phyloP scores from a whole-genome alignment of 2,329 filamentous ascomycete genomes.

The Phoma sp. region DNA sequence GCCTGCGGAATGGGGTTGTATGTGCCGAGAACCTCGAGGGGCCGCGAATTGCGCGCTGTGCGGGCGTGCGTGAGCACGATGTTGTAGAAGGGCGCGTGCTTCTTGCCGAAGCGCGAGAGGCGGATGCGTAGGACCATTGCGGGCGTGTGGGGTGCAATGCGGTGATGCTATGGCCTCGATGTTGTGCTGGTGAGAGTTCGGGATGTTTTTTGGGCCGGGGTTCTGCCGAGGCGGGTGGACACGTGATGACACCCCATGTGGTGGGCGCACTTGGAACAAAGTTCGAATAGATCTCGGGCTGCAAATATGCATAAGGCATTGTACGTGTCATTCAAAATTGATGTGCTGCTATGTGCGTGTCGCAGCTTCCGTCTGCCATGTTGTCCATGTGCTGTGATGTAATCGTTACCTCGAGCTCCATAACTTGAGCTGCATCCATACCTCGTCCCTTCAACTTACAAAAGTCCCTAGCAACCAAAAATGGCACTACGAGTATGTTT shows the following conservation, averaged over 20 bases:
- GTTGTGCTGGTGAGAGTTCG: neutral
- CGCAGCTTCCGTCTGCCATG: too few species aligned
- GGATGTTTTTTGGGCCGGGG: conserved; percentile 26
- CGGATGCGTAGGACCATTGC: conserved; percentile 92
- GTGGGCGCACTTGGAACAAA: too few species aligned
- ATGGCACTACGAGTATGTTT: conserved; percentile 29
- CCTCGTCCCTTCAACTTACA: neutral
- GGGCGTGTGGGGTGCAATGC: neutral
- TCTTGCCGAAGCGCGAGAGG: conserved; percentile 89
- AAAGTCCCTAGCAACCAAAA: neutral
- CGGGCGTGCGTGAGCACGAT: conserved; percentile 94
- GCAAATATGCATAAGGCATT: too few species aligned
- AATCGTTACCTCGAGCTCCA: conserved; percentile 8
- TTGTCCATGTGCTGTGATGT: too few species aligned
- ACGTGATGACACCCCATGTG: too few species aligned
- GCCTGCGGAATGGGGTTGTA: conserved; percentile 67
- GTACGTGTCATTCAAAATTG: too few species aligned
- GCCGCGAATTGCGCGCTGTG: conserved; percentile 84
- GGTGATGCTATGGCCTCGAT: neutral
- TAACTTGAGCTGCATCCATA: neutral
- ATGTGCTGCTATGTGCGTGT: too few species aligned
- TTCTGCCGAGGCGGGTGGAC: conserved; percentile 23
- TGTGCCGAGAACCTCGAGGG: conserved; percentile 86
- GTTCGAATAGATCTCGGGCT: too few species aligned
- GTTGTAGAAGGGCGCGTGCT: conserved; percentile 93